Evolutionary conservation across 257 asterid species (phyloP).

Genomic region (Sherardia arvensis): DNA sequence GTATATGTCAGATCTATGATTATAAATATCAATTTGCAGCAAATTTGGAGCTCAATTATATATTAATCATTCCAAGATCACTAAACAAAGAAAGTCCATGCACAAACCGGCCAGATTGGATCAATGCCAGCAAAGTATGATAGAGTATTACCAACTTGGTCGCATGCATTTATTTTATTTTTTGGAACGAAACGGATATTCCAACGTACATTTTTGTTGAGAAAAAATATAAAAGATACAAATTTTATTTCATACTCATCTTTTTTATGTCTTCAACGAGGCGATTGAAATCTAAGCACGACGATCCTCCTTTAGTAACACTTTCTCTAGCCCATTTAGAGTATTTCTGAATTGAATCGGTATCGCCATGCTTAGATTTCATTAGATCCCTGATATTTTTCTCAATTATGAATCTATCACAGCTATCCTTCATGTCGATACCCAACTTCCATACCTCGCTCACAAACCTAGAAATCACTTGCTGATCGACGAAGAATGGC

Average conservation of each 20-base stretch:
- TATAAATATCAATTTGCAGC: too few relatives aligned
- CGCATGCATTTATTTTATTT: too few relatives aligned
- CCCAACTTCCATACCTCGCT: conserved; percentile 23
- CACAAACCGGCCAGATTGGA: background rate
- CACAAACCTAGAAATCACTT: conserved; percentile 15
- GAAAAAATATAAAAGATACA: too few relatives aligned
- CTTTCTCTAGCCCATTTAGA: conserved; percentile 10
- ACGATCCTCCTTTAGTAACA: conserved; percentile 19
- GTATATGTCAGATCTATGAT: too few relatives aligned
- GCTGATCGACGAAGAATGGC: conserved; percentile 21
- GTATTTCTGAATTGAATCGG: conserved; percentile 1
- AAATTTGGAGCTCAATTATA: background rate
- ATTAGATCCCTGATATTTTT: conserved; percentile 17
- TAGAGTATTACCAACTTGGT: too few relatives aligned
- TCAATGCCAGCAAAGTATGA: background rate
- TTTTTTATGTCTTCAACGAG: conserved; percentile 13
- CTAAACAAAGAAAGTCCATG: background rate
- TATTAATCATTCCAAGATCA: background rate
- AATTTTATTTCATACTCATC: background rate
- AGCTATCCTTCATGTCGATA: conserved; percentile 20
- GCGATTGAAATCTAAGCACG: conserved; percentile 7
- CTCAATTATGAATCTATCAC: conserved; percentile 14
- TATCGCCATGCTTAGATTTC: conserved; percentile 4
- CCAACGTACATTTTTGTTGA: too few relatives aligned
- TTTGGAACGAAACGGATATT: too few relatives aligned